Evolutionary conservation across 257 asterid genomes (phyloP), one percentile per base, ranked within the genome.

Genomic region (Ilex asprella): DNA sequence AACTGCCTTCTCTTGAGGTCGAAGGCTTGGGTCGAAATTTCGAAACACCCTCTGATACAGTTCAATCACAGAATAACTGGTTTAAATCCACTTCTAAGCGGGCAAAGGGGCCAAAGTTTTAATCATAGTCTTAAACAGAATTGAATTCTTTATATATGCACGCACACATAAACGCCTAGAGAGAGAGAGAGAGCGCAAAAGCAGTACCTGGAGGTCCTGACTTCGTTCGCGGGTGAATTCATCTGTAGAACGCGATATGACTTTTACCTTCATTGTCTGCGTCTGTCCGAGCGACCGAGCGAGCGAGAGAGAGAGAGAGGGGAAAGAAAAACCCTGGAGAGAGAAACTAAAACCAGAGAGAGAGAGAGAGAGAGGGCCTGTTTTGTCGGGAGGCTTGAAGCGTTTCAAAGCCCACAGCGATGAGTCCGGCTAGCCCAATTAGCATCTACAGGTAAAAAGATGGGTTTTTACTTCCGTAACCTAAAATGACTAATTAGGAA

Each of bases 171-270:
- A 0, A 21, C 27, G 27, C 27, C 1, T 21, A 21, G 27, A 21
- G 27, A 39, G 16, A 51, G 15, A 14, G 57, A 9, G 21, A 15
- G 15, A 55, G 0, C 59, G 59, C 44, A 56, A 49, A 30, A 39
- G 29, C 11, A 44, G 32, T 71, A 88, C 96, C 95, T 91, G 98
- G 62, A 92, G 95, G 73, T 92, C 98, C 68, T 86, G 87, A 79
- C 98, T 92, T 64, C 99, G 83, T 79, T 89, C 98, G 15, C 97
- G 92, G 16, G 98, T 92, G 82, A 86, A 92, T 31, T 88, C 96
- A 62, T 89, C 95, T 1, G 88, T 70, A 61, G 96, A 80, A 35
- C 99, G 93, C 58, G 95, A 81, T 61, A 92, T 89, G 41, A 80
- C 86, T 67, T 89, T 92, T 61, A 92, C 85, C 89, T 69, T 84